These are phyloP conservation scores for Phialocephala sp. DNA, from an alignment of 2,329 filamentous ascomycete genomes.

Conservation along the genomic window DNA sequence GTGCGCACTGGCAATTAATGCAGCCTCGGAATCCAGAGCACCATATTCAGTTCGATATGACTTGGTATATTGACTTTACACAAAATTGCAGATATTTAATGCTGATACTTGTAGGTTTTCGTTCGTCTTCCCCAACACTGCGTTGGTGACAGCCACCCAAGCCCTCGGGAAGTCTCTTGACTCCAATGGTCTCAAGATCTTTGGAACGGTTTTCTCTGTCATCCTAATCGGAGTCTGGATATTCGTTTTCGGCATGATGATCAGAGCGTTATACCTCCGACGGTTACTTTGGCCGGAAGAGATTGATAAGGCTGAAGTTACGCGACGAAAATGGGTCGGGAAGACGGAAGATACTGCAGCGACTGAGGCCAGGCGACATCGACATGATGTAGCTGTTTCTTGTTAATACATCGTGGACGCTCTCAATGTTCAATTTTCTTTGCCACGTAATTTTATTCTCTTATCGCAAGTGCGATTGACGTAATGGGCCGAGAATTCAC, in stretches of 20 bases:
- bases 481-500: neutral
- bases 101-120: conserved; percentile 67
- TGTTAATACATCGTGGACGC: neutral
- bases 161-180: conserved; percentile 69
- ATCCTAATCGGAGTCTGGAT: conserved; percentile 71
- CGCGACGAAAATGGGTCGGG: conserved; percentile 22
- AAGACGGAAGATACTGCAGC: conserved; percentile 7
- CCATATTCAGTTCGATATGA: conserved; percentile 78
- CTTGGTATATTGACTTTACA: conserved; percentile 66
- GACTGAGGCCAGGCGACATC: neutral
- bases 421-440: neutral
- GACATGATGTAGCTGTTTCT: neutral
- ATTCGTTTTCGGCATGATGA: conserved; percentile 72
- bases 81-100: neutral
- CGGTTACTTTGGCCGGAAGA: conserved; percentile 76
- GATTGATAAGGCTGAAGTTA: conserved; percentile 27
- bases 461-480: neutral
- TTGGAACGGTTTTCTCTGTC: conserved; percentile 72
- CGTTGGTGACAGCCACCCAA: conserved; percentile 69
- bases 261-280: conserved; percentile 66
- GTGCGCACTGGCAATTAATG: conserved; percentile 73
- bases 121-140: conserved; percentile 61
- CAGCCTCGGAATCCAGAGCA: conserved; percentile 51
- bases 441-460: neutral
- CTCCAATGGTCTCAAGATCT: conserved; percentile 64